Conservation (phyloP, 495 filamentous ascomycete species). For the Trichocladium antarcticum region DNA sequence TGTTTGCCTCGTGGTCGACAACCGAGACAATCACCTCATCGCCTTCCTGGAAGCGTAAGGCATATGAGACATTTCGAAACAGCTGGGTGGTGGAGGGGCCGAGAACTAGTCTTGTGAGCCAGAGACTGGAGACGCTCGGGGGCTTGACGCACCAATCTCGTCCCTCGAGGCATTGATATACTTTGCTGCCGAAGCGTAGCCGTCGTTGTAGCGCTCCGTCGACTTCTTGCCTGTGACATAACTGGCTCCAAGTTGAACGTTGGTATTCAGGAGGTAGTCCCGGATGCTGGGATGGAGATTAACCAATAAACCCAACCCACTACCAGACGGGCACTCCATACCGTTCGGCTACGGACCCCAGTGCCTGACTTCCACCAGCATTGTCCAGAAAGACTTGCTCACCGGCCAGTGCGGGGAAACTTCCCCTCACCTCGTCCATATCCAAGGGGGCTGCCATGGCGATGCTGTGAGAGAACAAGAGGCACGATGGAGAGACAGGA, state of each 20-base stretch:
- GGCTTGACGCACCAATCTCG: conserved; percentile 43
- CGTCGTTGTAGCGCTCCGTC: conserved; percentile 43
- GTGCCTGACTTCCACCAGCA: conserved; percentile 59
- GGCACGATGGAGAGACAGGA: no score
- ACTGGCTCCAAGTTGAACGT: conserved; percentile 61
- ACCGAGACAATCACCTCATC: conserved; percentile 56
- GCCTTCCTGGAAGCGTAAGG: conserved; percentile 46
- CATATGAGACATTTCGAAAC: conserved; percentile 55
- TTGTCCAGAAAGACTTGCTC: conserved; percentile 65
- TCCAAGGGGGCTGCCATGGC: conserved; percentile 30
- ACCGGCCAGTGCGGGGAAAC: conserved; percentile 55
- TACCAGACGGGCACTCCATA: conserved; percentile 24
- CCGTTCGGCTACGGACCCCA: conserved; percentile 54
- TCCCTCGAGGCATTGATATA: conserved; percentile 55
- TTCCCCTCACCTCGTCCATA: conserved; percentile 42
- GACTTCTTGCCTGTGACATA: conserved; percentile 47
- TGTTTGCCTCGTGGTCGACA: conserved; percentile 64
- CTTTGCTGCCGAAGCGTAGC: conserved; percentile 48
- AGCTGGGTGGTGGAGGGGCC: conserved; percentile 63
- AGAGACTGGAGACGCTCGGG: background rate
- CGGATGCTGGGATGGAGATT: conserved; percentile 39
- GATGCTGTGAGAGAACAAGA: background rate
- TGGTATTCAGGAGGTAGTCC: conserved; percentile 53
- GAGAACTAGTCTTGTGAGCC: conserved; percentile 35
- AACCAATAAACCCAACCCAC: background rate